Conservation (phyloP, 176 grass and related monocot genomes). For the Poa annua region DNA sequence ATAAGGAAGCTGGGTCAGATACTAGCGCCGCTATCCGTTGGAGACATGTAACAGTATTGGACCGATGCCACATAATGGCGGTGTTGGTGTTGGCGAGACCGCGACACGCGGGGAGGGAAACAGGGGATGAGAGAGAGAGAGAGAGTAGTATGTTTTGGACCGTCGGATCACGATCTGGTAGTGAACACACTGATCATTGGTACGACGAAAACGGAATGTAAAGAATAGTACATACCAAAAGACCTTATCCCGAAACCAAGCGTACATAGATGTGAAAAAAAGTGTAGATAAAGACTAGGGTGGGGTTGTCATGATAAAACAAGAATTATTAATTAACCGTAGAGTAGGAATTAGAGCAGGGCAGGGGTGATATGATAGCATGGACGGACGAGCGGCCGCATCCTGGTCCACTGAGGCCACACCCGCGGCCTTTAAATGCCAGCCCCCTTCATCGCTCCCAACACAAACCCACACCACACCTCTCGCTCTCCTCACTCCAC, state of each 20-base stretch:
- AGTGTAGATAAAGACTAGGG: background rate
- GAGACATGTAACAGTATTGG: background rate
- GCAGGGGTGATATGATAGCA: background rate
- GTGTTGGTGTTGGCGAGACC: background rate
- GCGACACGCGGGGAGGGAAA: background rate
- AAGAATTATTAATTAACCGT: background rate
- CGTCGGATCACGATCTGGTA: background rate
- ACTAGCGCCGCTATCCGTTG: background rate
- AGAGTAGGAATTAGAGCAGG: background rate
- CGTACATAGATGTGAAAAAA: background rate
- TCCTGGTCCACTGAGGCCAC: conserved; percentile 9
- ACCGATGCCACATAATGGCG: too few relatives aligned
- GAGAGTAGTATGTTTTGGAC: background rate
- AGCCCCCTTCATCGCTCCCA: conserved; percentile 14
- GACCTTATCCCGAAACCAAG: background rate
- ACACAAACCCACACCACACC: conserved; percentile 38
- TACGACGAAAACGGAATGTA: background rate
- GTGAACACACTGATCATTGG: background rate
- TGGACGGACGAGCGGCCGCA: conserved; percentile 36
- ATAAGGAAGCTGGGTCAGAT: background rate
- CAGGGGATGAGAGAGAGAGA: background rate
- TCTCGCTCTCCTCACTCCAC: conserved; percentile 30
- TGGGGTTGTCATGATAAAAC: background rate
- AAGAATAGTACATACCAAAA: background rate
- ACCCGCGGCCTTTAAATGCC: conserved; percentile 46